Base-by-base conservation (phyloP, 2,329 filamentous ascomycete genomes). In the Sporothrix luriei region DNA sequence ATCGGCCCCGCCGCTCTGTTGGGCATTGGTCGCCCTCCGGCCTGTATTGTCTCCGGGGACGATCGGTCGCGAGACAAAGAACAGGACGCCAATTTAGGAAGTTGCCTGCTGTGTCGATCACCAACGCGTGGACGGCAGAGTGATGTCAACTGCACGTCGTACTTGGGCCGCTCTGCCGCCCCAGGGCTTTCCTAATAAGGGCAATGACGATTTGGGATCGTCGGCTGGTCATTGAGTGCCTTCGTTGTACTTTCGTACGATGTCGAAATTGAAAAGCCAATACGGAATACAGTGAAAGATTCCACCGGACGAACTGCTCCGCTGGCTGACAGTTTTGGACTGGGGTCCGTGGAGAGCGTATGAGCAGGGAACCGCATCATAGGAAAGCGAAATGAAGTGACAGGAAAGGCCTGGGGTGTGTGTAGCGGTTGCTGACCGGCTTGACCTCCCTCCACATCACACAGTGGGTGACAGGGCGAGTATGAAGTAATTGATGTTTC, bases 291-390 rank as follows among this genome's bases (percentile, higher is more conserved):
- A 13, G 55, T 9, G 55, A 19, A 40, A 9, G 38, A 33, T 61
- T 61, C 24, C 55, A 61, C 57, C 57, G 57, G 57, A 61, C 57
- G 57, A 61, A 61, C 13, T 61, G n/a, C 57, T 61, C 38, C 57
- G 57, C 13, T 16, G 11, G n/a, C n/a, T 59, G 57, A 9, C 9
- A 3, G 52, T 7, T 33, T 19, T 4, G n/a, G 10, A 26, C 24
- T 29, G 24, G 21, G 24, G 55, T 10, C 11, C 57, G 43, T 43
- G 57, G 38, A 11, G 5, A 61, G n/a, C n/a, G 2, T 14, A 19
- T 7, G 57, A 46, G 46, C 57, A 61, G n/a, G 57, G 19, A 26
- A 46, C 38, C 57, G 43, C 38, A 46, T 11, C 38, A 38, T 26
- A 19, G 38, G 38, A 21, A 26, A 61, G 14, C 38, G 38, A 61